These are phyloP conservation scores for Aspergillus terreus DNA, from an alignment of 2,329 filamentous ascomycete species.

Conservation along the genomic window DNA sequence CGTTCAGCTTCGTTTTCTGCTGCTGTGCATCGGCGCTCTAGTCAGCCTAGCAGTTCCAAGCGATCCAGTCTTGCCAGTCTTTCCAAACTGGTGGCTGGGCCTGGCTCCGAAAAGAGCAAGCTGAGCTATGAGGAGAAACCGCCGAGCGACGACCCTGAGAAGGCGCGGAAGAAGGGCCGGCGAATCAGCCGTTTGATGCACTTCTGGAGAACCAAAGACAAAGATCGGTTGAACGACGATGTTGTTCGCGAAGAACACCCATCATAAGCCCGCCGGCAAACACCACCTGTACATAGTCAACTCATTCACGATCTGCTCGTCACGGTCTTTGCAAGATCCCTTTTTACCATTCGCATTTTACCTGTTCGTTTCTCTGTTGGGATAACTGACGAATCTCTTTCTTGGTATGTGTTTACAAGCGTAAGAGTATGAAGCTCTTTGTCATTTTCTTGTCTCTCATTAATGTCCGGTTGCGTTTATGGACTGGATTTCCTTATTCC, in stretches of 20 bases:
- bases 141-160: constrained; percentile 36
- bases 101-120: constrained; percentile 44
- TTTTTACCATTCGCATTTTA: constrained; percentile 9
- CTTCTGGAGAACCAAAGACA: constrained; percentile 49
- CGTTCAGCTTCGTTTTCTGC: constrained; percentile 44
- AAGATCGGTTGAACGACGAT: constrained; percentile 28
- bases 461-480: constrained; percentile 27
- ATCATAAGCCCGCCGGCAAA: constrained; percentile 17
- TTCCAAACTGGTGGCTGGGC: constrained; percentile 43
- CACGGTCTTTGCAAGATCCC: constrained; percentile 18
- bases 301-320: constrained; percentile 18
- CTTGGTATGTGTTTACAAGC: constrained; percentile 23
- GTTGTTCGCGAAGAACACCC: constrained; percentile 19
- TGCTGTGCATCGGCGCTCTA: constrained; percentile 35
- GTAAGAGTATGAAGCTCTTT: constrained; percentile 30
- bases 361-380: constrained; percentile 11
- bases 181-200: constrained; percentile 47
- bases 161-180: constrained; percentile 41
- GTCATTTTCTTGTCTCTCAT: constrained; percentile 31
- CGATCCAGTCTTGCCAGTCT: constrained; percentile 48
- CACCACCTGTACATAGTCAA: constrained; percentile 12
- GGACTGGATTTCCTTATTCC: constrained; percentile 23
- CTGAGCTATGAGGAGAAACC: constrained; percentile 44
- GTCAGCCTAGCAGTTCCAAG: constrained; percentile 40
- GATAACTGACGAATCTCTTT: constrained; percentile 34